Evolutionary conservation across 306 rosid species (phyloP).

Genomic region (Myrica gale): DNA sequence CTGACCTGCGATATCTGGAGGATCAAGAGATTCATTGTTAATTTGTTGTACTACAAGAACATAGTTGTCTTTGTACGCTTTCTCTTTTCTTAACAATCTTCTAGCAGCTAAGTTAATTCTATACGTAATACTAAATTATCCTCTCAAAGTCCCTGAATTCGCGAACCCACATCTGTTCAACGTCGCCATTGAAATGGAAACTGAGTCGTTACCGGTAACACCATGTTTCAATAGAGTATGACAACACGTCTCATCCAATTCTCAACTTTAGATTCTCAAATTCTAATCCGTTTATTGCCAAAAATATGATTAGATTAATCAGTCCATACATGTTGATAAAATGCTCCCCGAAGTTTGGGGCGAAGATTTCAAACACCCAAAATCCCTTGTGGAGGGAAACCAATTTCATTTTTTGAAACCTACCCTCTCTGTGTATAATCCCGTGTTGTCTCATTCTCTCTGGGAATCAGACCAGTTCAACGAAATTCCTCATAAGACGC

Average conservation of each 20-base stretch:
- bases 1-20: no score
- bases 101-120: background rate
- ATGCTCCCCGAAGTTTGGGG: conserved; percentile 28
- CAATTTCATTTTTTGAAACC: background rate
- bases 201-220: background rate
- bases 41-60: no score
- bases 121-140: background rate
- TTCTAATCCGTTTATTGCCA: no score
- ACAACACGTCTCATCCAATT: background rate
- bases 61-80: no score
- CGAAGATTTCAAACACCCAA: conserved; percentile 28
- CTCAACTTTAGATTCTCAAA: no score
- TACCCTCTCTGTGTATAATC: conserved; percentile 19
- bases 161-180: background rate
- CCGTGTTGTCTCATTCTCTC: background rate
- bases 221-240: background rate
- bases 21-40: no score
- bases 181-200: background rate
- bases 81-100: background rate
- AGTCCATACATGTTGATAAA: background rate
- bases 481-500: conserved; percentile 31
- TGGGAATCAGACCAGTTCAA: conserved; percentile 52
- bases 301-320: no score
- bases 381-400: conserved; percentile 23
- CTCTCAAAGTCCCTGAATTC: background rate